Evolutionary conservation across 2,329 filamentous ascomycete species (phyloP).

Genomic region (Rhynchosporium secalis): DNA sequence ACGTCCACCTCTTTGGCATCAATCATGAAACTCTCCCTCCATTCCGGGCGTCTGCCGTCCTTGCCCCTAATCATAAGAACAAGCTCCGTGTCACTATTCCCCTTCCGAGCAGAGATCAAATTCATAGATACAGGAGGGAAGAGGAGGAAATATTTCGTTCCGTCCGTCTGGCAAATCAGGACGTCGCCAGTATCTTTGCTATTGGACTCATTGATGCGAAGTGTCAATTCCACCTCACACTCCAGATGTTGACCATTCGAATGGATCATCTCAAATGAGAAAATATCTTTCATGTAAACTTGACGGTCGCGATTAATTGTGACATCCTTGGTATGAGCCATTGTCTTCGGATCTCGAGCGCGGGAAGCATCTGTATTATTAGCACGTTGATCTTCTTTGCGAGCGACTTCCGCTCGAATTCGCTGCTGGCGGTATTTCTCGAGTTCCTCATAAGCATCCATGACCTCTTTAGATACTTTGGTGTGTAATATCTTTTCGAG

Average conservation of each 20-base stretch:
- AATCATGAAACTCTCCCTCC: constrained; percentile 83
- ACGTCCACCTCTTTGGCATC: constrained; percentile 59
- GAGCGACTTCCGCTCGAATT: constrained; percentile 69
- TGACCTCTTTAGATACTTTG: constrained; percentile 41
- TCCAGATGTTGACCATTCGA: constrained; percentile 88
- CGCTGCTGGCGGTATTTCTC: constrained; percentile 75
- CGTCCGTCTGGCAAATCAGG: constrained; percentile 88
- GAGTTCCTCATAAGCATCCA: constrained; percentile 60
- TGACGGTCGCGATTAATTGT: constrained; percentile 74
- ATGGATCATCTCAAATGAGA: constrained; percentile 80
- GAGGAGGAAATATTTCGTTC: constrained; percentile 73
- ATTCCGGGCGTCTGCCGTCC: constrained; percentile 60
- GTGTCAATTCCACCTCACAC: constrained; percentile 83
- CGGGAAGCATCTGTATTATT: constrained; percentile 78
- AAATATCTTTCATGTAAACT: constrained; percentile 87
- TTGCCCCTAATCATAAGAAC: constrained; percentile 83
- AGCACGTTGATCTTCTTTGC: constrained; percentile 84
- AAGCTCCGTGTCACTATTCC: constrained; percentile 69
- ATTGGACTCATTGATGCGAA: constrained; percentile 75
- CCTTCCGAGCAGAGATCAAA: constrained; percentile 76
- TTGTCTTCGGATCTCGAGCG: constrained; percentile 74
- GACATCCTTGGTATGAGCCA: constrained; percentile 70
- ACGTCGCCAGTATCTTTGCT: constrained; percentile 74
- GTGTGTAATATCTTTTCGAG: constrained; percentile 43
- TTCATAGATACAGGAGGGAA: constrained; percentile 82